A percentile compares a stretch with the other conserved stretches of the same genome.
phyloP scores from a whole-genome alignment of 306 rosid species.

The Cicer judaicum region DNA sequence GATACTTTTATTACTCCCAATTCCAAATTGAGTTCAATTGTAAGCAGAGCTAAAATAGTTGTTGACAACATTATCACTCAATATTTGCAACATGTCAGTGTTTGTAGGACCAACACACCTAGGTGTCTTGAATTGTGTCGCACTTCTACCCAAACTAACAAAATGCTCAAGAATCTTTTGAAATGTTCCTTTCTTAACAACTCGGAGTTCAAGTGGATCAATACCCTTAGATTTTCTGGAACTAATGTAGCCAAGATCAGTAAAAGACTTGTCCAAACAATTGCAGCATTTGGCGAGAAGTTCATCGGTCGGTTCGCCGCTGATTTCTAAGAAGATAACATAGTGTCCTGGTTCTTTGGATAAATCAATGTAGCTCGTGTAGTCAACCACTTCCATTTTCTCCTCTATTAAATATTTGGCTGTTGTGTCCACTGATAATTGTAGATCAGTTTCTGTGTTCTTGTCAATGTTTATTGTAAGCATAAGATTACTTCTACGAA shows the following conservation, averaged over 20 bases:
- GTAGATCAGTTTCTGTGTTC: constrained; percentile 87
- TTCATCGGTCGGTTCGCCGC: constrained; percentile 71
- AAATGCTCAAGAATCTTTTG: constrained; percentile 70
- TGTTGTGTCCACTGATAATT: constrained; percentile 71
- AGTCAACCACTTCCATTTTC: constrained; percentile 78
- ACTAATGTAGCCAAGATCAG: constrained; percentile 72
- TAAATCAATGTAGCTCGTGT: constrained; percentile 66
- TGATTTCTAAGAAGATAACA: constrained; percentile 86
- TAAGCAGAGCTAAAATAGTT: constrained; percentile 70
- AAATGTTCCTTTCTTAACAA: constrained; percentile 76
- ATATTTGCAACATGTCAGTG: constrained; percentile 64
- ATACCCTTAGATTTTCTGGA: constrained; percentile 68
- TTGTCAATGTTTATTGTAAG: constrained; percentile 85
- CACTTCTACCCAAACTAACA: constrained; percentile 65
- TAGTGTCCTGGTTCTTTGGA: constrained; percentile 84
- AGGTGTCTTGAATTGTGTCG: constrained; percentile 83
- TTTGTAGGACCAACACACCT: constrained; percentile 68
- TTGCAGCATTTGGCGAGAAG: constrained; percentile 74
- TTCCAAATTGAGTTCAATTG: constrained; percentile 13
- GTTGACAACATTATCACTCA: constrained; percentile 64
- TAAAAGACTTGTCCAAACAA: constrained; percentile 72
- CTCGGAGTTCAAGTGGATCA: constrained; percentile 72
- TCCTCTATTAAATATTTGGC: constrained; percentile 62
- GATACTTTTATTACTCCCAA: background rate
- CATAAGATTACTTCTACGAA: constrained; percentile 69